Conservation (phyloP, 139 green algal species). For the Chlorella sp. region DNA sequence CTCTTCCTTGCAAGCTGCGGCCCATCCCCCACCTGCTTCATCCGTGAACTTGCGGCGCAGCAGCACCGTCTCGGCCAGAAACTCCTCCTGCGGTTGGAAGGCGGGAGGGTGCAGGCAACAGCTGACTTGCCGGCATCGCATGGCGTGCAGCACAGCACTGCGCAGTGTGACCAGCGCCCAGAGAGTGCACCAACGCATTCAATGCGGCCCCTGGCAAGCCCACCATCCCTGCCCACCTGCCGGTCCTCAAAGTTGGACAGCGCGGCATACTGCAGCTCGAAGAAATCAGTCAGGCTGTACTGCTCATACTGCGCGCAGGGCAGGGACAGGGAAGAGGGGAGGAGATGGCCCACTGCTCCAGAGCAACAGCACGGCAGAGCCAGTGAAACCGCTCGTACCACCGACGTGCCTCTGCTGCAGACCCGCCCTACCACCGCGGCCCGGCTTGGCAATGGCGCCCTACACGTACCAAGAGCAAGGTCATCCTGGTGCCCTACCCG, state of each 20-base stretch:
- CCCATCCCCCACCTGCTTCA: conserved; percentile 58
- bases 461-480: conserved; percentile 91
- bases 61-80: conserved; percentile 78
- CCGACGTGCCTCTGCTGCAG: no score
- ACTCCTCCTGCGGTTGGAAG: conserved; percentile 81
- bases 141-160: no score
- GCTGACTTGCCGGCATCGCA: no score
- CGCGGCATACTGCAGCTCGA: conserved; percentile 79
- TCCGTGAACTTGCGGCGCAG: conserved; percentile 79
- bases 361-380: no score
- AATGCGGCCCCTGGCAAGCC: no score
- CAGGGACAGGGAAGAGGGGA: background rate
- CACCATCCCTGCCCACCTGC: no score
- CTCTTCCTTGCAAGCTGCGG: no score
- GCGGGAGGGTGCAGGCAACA: no score
- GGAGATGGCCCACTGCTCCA: background rate
- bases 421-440: background rate
- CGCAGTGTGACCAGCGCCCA: no score
- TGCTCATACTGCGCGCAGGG: conserved; percentile 57
- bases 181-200: no score
- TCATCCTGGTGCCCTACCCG: no score
- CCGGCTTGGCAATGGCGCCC: conserved; percentile 87
- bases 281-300: conserved; percentile 87
- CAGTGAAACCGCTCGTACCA: no score
- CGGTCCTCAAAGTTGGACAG: conserved; percentile 95